phyloP scores from a whole-genome alignment of 75 land plant species.

The Azolla pinnata region DNA sequence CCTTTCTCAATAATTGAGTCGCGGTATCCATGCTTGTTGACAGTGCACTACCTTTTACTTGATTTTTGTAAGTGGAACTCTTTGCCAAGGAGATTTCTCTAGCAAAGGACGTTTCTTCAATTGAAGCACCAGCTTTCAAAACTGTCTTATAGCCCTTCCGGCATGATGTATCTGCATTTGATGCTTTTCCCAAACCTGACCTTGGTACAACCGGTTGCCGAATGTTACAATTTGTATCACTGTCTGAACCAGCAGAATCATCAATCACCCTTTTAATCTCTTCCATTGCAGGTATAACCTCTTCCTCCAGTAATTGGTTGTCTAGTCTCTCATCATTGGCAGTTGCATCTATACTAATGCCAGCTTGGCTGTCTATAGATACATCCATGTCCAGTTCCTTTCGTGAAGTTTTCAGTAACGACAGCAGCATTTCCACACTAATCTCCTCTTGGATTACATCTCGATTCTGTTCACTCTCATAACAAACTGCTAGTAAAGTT shows the following conservation, averaged over 20 bases:
- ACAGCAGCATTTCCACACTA: conserved; percentile 80
- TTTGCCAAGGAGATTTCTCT: too few species aligned
- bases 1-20: background rate
- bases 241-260: background rate
- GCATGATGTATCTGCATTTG: background rate
- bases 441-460: conserved; percentile 78
- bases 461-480: conserved; percentile 80
- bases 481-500: conserved; percentile 72
- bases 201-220: background rate
- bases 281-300: conserved; percentile 9
- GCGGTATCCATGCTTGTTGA: background rate
- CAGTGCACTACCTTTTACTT: background rate
- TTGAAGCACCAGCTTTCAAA: too few species aligned
- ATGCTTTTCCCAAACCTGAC: background rate
- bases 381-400: conserved; percentile 13
- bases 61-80: too few species aligned
- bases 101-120: too few species aligned
- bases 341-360: conserved; percentile 21
- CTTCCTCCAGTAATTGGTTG: conserved; percentile 17
- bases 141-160: background rate
- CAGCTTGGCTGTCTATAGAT: too few species aligned
- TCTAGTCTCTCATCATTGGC: conserved; percentile 19
- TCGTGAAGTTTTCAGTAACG: conserved; percentile 54
- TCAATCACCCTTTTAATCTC: conserved; percentile 2
- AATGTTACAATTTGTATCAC: background rate